Conservation (phyloP, 768 basidiomycete species). For the Dioszegia crocea region DNA sequence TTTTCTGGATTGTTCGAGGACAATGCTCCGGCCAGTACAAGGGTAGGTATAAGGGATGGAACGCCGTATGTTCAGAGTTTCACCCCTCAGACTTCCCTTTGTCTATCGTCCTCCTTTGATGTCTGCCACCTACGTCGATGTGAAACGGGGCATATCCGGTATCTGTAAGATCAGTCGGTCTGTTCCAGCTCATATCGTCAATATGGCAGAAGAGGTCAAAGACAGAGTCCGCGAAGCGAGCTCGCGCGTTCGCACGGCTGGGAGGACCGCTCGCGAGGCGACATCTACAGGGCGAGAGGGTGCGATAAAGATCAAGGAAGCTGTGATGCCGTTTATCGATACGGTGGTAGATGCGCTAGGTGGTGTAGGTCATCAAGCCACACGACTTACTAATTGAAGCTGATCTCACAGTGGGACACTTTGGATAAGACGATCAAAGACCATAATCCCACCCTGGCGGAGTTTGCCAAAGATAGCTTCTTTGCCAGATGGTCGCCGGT, state of each 20-base stretch:
- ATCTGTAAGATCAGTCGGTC: too few species aligned
- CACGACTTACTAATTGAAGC: neutral
- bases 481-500: constrained; percentile 16
- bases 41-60: neutral
- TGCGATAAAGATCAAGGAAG: constrained; percentile 12
- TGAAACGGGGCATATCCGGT: too few species aligned
- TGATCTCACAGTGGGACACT: constrained; percentile 22
- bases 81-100: neutral
- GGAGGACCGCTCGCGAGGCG: constrained; percentile 17
- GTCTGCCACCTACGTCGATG: too few species aligned
- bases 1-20: neutral
- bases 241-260: constrained; percentile 15
- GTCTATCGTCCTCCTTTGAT: neutral
- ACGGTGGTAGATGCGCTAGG: constrained; percentile 27
- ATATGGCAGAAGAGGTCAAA: neutral
- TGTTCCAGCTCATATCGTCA: too few species aligned
- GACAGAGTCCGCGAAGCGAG: neutral
- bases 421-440: constrained; percentile 26
- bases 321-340: constrained; percentile 10
- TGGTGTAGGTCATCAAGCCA: constrained; percentile 25
- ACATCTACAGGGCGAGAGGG: constrained; percentile 10
- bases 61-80: too few species aligned
- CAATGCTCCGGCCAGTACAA: neutral
- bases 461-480: constrained; percentile 31
- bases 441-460: constrained; percentile 32